Percentiles rank a stretch among this genome's conserved stretches.
These are phyloP conservation scores for Xenosphaeropsis pyriputrescens DNA, from an alignment of 2,329 filamentous ascomycete genomes.

Conservation along the genomic window DNA sequence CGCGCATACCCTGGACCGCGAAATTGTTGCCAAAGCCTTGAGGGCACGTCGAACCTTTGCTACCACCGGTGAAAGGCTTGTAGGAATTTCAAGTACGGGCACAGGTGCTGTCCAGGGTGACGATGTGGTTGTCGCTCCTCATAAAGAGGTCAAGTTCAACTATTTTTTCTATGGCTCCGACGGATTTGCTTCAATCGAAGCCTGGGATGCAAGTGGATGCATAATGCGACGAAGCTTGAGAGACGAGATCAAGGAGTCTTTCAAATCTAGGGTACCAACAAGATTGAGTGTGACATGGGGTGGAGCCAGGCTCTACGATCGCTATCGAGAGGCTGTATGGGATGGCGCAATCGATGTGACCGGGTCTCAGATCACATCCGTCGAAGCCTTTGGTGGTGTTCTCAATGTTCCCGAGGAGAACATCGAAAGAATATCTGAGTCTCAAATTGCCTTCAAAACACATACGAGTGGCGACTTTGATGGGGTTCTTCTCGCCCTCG, in stretches of 20 bases:
- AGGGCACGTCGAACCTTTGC: conserved; percentile 17
- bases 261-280: not conserved
- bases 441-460: conserved; percentile 11
- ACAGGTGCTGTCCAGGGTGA: conserved; percentile 13
- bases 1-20: conserved; percentile 8
- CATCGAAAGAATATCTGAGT: conserved; percentile 4
- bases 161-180: conserved; percentile 13
- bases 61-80: conserved; percentile 17
- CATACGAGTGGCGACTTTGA: conserved; percentile 18
- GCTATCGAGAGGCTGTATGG: conserved; percentile 20
- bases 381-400: conserved; percentile 14
- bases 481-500: conserved; percentile 13
- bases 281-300: conserved; percentile 17
- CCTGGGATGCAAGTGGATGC: conserved; percentile 14
- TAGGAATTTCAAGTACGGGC: conserved; percentile 10
- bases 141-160: conserved; percentile 6
- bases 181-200: conserved; percentile 16
- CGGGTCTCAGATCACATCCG: conserved; percentile 6
- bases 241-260: conserved; percentile 5
- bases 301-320: conserved; percentile 18
- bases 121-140: conserved; percentile 8
- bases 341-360: conserved; percentile 13
- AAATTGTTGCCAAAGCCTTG: conserved; percentile 10
- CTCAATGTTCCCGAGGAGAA: conserved; percentile 11
- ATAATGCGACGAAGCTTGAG: conserved; percentile 14